These are phyloP conservation scores for Dactylellina cionopaga DNA, from an alignment of 2,329 filamentous ascomycete species.

Conservation along the genomic window DNA sequence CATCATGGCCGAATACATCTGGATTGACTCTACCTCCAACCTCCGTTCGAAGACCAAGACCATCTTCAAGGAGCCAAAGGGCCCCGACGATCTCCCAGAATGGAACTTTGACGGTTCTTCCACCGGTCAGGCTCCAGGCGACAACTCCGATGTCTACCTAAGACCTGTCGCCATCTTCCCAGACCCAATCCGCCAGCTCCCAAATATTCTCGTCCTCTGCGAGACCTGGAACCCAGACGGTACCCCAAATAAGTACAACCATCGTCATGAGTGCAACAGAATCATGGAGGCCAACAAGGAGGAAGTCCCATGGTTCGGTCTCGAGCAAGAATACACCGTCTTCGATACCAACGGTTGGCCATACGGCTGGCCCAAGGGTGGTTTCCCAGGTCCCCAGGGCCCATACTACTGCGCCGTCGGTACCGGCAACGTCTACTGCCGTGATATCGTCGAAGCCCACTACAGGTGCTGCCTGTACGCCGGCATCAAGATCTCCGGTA, in stretches of 20 bases:
- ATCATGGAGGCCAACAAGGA: constrained; percentile 87
- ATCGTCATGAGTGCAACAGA: constrained; percentile 88
- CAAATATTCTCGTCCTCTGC: constrained; percentile 92
- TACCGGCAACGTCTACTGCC: constrained; percentile 94
- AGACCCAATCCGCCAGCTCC: constrained; percentile 86
- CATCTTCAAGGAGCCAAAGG: constrained; percentile 68
- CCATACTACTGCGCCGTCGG: constrained; percentile 99
- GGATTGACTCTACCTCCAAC: constrained; percentile 85
- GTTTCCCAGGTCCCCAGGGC: constrained; percentile 90
- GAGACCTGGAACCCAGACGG: constrained; percentile 96
- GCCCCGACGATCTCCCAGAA: constrained; percentile 74
- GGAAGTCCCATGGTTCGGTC: constrained; percentile 94
- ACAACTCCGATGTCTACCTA: constrained; percentile 98
- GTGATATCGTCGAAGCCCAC: constrained; percentile 96
- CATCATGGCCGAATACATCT: constrained; percentile 95
- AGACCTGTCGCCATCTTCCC: constrained; percentile 88
- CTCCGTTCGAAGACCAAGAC: constrained; percentile 95
- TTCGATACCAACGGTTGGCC: constrained; percentile 87
- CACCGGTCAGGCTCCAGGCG: constrained; percentile 88
- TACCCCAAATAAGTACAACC: constrained; percentile 98
- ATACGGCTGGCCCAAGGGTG: constrained; percentile 88
- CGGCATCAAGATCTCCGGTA: constrained; percentile 92
- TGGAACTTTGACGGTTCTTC: constrained; percentile 91
- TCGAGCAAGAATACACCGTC: constrained; percentile 97
- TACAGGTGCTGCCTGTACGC: constrained; percentile 91